These are phyloP conservation scores for Tolypocladium album DNA, from an alignment of 2,329 filamentous ascomycete genomes.

Conservation along the genomic window DNA sequence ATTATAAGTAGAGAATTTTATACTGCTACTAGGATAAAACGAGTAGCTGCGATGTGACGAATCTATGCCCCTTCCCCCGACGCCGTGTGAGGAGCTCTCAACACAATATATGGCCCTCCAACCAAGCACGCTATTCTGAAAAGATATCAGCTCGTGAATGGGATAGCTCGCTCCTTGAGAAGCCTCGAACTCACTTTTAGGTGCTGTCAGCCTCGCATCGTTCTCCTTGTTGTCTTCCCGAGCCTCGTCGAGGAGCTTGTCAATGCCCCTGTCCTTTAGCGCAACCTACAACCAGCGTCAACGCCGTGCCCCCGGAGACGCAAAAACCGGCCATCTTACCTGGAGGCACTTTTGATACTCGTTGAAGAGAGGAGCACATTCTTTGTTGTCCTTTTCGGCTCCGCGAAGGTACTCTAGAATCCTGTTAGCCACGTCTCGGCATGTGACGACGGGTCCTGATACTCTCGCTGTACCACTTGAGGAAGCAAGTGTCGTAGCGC, in stretches of 20 bases:
- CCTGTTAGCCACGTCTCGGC: background rate
- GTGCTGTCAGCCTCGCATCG: constrained; percentile 45
- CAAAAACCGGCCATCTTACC: constrained; percentile 32
- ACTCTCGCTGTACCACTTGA: constrained; percentile 99
- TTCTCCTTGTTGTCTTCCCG: constrained; percentile 83
- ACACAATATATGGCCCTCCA: background rate
- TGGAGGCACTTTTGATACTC: constrained; percentile 80
- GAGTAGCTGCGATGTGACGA: background rate
- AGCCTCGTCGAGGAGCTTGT: constrained; percentile 85
- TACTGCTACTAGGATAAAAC: background rate
- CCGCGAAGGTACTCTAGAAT: constrained; percentile 76
- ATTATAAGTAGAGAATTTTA: no score
- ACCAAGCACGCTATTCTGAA: background rate
- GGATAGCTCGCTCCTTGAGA: background rate
- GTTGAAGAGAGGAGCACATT: constrained; percentile 78
- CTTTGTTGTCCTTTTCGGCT: constrained; percentile 66
- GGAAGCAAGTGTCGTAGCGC: constrained; percentile 91
- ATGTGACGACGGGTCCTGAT: constrained; percentile 22
- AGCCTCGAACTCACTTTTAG: constrained; percentile 24
- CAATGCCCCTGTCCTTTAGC: constrained; percentile 81
- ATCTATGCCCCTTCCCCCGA: background rate
- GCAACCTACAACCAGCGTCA: constrained; percentile 48
- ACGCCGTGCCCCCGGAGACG: background rate
- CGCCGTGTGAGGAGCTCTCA: background rate
- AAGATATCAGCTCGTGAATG: background rate